A percentile compares a stretch with the other conserved stretches of the same genome.
Evolutionary conservation across 768 basidiomycete species (phyloP).

Genomic region (Brasilioporus rufonigricans): DNA sequence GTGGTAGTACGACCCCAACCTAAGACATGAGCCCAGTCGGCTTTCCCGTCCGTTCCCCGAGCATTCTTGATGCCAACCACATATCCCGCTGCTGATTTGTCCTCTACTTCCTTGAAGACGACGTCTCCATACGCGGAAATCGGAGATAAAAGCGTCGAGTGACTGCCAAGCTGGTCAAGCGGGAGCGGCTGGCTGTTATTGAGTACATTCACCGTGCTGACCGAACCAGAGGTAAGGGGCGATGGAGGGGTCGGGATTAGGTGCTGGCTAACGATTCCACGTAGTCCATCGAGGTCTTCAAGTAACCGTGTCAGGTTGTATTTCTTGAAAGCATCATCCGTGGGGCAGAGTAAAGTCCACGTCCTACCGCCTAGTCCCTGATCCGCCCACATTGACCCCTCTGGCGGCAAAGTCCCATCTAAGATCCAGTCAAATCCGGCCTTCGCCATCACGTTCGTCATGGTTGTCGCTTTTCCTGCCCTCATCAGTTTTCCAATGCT

Average conservation of each 20-base stretch:
- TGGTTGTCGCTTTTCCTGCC: conserved; percentile 86
- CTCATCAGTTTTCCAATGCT: conserved; percentile 87
- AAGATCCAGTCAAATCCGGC: conserved; percentile 91
- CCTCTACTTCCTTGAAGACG: conserved; percentile 59
- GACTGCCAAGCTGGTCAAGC: conserved; percentile 68
- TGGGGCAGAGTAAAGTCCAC: conserved; percentile 91
- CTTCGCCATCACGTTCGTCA: conserved; percentile 78
- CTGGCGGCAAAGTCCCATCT: conserved; percentile 78
- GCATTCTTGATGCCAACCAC: conserved; percentile 75
- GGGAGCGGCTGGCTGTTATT: conserved; percentile 73
- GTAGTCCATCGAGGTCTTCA: conserved; percentile 51
- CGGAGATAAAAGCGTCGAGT: conserved; percentile 72
- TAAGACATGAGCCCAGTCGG: conserved; percentile 63
- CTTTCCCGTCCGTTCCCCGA: conserved; percentile 58
- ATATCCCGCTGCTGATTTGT: conserved; percentile 43
- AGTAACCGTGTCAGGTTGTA: conserved; percentile 78
- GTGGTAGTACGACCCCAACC: conserved; percentile 78
- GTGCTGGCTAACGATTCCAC: conserved; percentile 70
- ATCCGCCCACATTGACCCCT: conserved; percentile 64
- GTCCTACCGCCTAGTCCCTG: conserved; percentile 46
- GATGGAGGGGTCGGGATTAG: conserved; percentile 52
- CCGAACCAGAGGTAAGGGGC: conserved; percentile 18
- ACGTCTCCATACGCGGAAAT: conserved; percentile 75
- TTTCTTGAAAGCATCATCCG: conserved; percentile 87
- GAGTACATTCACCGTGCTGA: conserved; percentile 34